These are phyloP conservation scores for Hirschioporus abietinus DNA, from an alignment of 768 basidiomycete species.

Conservation along the genomic window DNA sequence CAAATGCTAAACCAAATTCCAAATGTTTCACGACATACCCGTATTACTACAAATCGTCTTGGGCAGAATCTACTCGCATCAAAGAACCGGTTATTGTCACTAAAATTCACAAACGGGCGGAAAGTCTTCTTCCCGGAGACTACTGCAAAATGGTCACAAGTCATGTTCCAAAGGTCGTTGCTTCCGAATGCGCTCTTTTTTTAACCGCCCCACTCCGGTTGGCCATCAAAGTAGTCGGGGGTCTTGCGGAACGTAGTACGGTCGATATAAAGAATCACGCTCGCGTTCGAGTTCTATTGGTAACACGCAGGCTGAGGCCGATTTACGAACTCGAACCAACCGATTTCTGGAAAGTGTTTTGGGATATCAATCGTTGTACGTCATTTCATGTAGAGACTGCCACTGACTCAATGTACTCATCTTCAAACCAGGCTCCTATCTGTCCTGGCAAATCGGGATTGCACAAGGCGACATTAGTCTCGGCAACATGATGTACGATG, in stretches of 20 bases:
- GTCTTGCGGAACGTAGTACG: background rate
- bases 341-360: background rate
- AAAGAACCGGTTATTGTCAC: no score
- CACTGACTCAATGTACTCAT: background rate
- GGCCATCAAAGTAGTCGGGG: background rate
- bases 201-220: background rate
- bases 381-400: background rate
- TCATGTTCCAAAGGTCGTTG: no score
- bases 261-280: background rate
- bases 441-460: background rate
- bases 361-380: background rate
- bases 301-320: background rate
- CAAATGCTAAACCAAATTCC: no score
- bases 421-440: background rate
- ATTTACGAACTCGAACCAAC: background rate
- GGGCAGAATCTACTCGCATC: no score
- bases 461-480: background rate
- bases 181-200: no score
- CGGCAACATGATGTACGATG: no score
- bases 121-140: no score
- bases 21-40: no score
- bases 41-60: no score
- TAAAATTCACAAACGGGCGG: no score
- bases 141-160: no score
- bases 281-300: background rate